Evolutionary conservation across 495 filamentous ascomycete genomes (phyloP), one percentile per base, ranked within the genome.

Genomic region (Xylaria sp.): DNA sequence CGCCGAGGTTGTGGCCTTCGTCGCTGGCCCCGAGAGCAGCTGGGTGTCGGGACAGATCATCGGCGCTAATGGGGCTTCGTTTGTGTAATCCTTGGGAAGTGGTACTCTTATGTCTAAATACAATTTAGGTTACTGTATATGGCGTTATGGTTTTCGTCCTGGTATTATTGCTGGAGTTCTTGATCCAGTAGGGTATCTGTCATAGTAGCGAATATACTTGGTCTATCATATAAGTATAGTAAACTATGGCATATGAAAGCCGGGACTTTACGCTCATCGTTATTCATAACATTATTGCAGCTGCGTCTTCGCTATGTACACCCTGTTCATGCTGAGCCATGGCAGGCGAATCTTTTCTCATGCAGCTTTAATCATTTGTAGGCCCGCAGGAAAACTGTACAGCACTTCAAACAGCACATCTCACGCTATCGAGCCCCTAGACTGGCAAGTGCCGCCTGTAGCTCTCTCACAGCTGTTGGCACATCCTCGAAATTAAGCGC

Each of bases 401-500:
- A n/a, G 35, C 29, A 29, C 21, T 55, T 57, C 50, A 55, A 35
- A 40, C 14, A 59, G 5, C 31, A 41, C 6, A 7, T 33, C 41
- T 29, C 29, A 43, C 19, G 40, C 72, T 78, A 84, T 41, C 75
- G 75, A 33, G 81, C 91, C 8, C 91, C 92, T 40, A 95, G 78
- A n/a, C 83, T 77, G 64, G 86, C 80, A 72, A 99, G 82, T 52
- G 96, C 97, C 55, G 85, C 87, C 72, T 87, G 88, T 67, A 98
- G 80, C 75, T 99, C 95, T 78, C 90, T 91, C 7, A 98, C 90
- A 0, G 96, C 96, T 0, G 97, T 99, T 31, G 90, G 83, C 12
- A 97, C 91, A 82, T 99, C 96, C 76, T 99, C 96, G 80, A 98
- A 99, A 77, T 97, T 96, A 64, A 99, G 82, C 6, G 96, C 96